Base-by-base conservation (phyloP, 2,329 filamentous ascomycete species). In the Sclerotinia sclerotiorum region DNA sequence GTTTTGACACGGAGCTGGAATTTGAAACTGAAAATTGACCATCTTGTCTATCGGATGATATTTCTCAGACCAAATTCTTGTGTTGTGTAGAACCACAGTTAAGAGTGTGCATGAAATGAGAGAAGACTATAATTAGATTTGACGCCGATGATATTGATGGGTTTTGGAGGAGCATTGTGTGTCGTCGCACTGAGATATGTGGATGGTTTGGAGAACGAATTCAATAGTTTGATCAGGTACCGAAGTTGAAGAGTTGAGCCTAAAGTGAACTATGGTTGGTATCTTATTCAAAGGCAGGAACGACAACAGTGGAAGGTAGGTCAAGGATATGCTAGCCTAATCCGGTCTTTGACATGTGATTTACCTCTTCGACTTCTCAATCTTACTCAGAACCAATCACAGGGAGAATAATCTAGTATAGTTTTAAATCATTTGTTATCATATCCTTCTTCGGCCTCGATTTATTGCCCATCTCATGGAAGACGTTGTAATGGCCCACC, bases 1-100 rank as follows among this genome's bases (percentile, higher is more conserved):
- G 35, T 75, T 75, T 5, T 66, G 69, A 42, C 73, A 75, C 0
- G 73, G 68, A 11, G 42, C n/a, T 17, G 67, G 69, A n/a, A 58
- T 21, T 19, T 51, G 72, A 72, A 68, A 65, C 35, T 46, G 72
- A 72, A 68, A 65, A 21, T 54, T 52, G 19, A 48, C 54, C 65
- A 67, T 67, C 8, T 48, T 51, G 48, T 10, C 35, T 55, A 13
- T 62, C 10, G 13, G 15, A 3, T 39, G 60, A 39, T 39, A 19
- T 5, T 19, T 13, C 24, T 10, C 46, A 42, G 29, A 39, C 2
- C 2, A 39, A 4, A 15, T 2, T 27, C 32, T 11, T 17, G 10
- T 42, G 6, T 17, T 51, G 32, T 27, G 7, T 17, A 51, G 15
- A 8, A 21, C 11, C 7, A 15, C 39, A 3, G 27, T 27, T 21